phyloP scores from a whole-genome alignment of 495 filamentous ascomycete genomes.

The Terfezia boudieri region DNA sequence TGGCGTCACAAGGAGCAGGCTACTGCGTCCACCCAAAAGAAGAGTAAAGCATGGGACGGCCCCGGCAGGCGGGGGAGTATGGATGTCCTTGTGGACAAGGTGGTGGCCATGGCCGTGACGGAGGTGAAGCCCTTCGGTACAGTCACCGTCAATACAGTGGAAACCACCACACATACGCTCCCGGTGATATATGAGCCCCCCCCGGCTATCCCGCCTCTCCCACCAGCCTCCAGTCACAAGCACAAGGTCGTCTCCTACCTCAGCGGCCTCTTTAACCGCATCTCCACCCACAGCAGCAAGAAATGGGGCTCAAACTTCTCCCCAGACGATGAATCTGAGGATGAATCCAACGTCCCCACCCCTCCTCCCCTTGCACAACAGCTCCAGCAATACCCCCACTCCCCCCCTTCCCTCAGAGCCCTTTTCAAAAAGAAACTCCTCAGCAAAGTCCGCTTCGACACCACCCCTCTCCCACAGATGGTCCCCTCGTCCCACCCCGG shows the following conservation, averaged over 20 bases:
- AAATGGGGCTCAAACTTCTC: too few relatives aligned
- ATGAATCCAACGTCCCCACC: too few relatives aligned
- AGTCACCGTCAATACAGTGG: background rate
- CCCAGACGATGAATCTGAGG: too few relatives aligned
- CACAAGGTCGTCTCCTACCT: slow-evolving; percentile 7
- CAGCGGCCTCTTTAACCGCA: slow-evolving; percentile 19
- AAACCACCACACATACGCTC: background rate
- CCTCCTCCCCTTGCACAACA: too few relatives aligned
- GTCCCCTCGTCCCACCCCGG: slow-evolving; percentile 39
- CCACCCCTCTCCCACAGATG: slow-evolving; percentile 6
- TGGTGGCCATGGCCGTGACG: slow-evolving; percentile 9
- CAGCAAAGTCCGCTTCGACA: background rate
- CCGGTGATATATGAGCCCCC: background rate
- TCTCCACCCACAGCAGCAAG: slow-evolving; percentile 6
- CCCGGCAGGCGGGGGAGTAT: slow-evolving; percentile 31
- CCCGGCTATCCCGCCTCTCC: background rate
- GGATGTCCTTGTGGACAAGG: slow-evolving; percentile 20
- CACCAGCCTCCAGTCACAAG: background rate
- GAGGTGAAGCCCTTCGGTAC: background rate
- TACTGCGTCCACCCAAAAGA: slow-evolving; percentile 37
- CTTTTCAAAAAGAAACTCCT: too few relatives aligned
- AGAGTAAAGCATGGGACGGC: slow-evolving; percentile 25
- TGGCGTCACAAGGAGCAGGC: slow-evolving; percentile 92
- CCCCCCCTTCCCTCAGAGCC: too few relatives aligned
- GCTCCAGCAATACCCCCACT: too few relatives aligned